Conservation (phyloP, 2,329 filamentous ascomycete species). For the Hansfordia pulvinata region DNA sequence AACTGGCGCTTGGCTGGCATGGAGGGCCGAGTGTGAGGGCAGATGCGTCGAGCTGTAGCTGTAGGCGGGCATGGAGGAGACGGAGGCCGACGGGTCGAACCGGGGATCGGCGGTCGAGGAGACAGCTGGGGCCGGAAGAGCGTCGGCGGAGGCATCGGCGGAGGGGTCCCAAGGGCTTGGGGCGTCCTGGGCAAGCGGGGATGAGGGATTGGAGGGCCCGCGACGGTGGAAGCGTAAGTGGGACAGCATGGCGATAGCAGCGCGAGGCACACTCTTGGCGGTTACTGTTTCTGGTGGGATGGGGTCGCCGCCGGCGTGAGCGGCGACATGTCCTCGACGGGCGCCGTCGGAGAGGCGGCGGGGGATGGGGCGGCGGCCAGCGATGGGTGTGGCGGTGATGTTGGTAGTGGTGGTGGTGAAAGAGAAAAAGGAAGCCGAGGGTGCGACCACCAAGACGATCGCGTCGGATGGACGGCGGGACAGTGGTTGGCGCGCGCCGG, state of each 20-base stretch:
- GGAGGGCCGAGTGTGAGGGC: constrained; percentile 20
- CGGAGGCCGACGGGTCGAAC: constrained; percentile 6
- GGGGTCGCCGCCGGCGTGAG: too few species aligned
- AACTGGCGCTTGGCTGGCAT: constrained; percentile 23
- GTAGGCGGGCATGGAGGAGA: constrained; percentile 15
- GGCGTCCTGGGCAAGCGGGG: constrained; percentile 30
- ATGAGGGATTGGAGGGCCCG: constrained; percentile 39
- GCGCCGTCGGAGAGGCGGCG: too few species aligned
- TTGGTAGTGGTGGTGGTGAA: too few species aligned
- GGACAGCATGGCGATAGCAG: constrained; percentile 28
- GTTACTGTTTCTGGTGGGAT: too few species aligned
- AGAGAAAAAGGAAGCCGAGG: too few species aligned
- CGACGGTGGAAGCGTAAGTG: constrained; percentile 46
- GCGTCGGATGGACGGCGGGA: too few species aligned
- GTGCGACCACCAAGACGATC: too few species aligned
- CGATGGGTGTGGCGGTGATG: too few species aligned
- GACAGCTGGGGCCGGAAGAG: constrained; percentile 5
- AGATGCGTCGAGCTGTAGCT: constrained; percentile 20
- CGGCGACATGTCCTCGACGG: too few species aligned
- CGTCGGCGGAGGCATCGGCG: constrained; percentile 29
- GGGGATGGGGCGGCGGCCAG: too few species aligned
- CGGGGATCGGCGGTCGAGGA: constrained; percentile 1
- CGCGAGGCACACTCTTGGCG: too few species aligned
- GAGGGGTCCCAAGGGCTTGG: constrained; percentile 27
- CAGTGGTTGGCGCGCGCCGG: too few species aligned